phyloP scores from a whole-genome alignment of 164 flowering plant genomes.

The Brasenia schreberi region DNA sequence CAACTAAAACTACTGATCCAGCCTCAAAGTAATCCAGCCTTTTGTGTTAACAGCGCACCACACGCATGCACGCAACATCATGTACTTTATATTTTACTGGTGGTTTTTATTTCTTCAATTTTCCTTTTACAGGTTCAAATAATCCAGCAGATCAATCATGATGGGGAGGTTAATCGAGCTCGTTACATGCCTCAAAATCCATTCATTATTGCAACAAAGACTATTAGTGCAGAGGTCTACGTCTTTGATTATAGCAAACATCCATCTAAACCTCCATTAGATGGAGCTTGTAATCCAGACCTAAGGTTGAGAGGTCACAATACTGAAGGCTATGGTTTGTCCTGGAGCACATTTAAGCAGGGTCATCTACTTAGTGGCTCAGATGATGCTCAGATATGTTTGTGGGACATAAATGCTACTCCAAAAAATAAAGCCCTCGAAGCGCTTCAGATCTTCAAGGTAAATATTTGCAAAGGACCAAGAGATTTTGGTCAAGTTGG shows the following conservation, averaged over 20 bases:
- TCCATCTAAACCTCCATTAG: conserved; percentile 76
- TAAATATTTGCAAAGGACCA: conserved; percentile 8
- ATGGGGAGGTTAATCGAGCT: conserved; percentile 95
- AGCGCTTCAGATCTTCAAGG: conserved; percentile 88
- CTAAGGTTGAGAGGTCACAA: conserved; percentile 86
- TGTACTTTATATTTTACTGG: too few relatives aligned
- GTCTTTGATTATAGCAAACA: conserved; percentile 92
- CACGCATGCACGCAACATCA: too few relatives aligned
- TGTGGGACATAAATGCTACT: conserved; percentile 83
- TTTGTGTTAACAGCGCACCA: too few relatives aligned
- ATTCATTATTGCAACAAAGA: conserved; percentile 87
- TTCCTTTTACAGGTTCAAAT: conserved; percentile 65
- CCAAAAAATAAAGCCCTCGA: conserved; percentile 86
- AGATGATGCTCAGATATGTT: conserved; percentile 94
- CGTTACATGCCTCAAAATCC: conserved; percentile 97
- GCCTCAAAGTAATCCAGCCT: too few relatives aligned
- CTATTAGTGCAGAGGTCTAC: conserved; percentile 84
- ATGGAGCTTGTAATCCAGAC: conserved; percentile 83
- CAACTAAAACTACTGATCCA: too few relatives aligned
- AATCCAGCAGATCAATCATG: conserved; percentile 86
- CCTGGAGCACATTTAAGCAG: conserved; percentile 86
- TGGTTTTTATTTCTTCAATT: neutral
- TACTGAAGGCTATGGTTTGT: conserved; percentile 92
- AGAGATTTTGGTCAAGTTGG: neutral
- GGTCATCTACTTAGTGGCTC: conserved; percentile 94